Percentiles rank a stretch among this genome's conserved stretches.
These are phyloP conservation scores for Amauroascus niger DNA, from an alignment of 2,329 filamentous ascomycete genomes.

Conservation along the genomic window DNA sequence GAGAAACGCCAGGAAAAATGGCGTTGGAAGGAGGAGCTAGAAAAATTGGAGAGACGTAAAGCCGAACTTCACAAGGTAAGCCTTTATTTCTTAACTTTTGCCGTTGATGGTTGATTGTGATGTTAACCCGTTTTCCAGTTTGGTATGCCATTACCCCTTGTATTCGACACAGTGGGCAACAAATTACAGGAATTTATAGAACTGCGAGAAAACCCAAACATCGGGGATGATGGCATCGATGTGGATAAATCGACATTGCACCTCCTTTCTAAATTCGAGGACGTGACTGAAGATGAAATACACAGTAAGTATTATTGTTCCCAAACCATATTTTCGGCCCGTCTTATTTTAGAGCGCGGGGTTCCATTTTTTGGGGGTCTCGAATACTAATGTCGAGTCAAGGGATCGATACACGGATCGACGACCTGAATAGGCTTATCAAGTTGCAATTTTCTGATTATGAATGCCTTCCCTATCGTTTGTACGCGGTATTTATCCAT, in stretches of 20 bases:
- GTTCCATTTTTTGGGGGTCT: background rate
- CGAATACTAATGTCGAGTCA: background rate
- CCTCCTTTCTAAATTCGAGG: slow-evolving; percentile 39
- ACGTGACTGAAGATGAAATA: slow-evolving; percentile 40
- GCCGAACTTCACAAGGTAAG: slow-evolving; percentile 32
- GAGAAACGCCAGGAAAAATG: slow-evolving; percentile 59
- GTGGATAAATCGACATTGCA: slow-evolving; percentile 35
- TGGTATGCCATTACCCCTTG: slow-evolving; percentile 21
- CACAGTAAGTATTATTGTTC: slow-evolving; percentile 26
- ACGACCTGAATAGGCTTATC: slow-evolving; percentile 41
- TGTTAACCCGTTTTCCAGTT: no score
- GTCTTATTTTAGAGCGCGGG: no score
- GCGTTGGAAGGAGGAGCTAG: slow-evolving; percentile 56
- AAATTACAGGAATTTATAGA: slow-evolving; percentile 37
- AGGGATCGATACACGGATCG: slow-evolving; percentile 36
- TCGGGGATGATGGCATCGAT: slow-evolving; percentile 33
- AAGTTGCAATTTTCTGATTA: slow-evolving; percentile 54
- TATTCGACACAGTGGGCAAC: slow-evolving; percentile 31
- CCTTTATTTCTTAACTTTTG: background rate
- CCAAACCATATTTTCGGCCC: no score
- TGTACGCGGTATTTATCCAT: slow-evolving; percentile 92
- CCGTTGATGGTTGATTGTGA: no score
- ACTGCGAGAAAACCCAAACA: slow-evolving; percentile 28
- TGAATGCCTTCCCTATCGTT: slow-evolving; percentile 60
- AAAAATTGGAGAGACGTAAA: slow-evolving; percentile 43